phyloP scores from a whole-genome alignment of 306 rosid species.

The Glycyrrhiza uralensis region DNA sequence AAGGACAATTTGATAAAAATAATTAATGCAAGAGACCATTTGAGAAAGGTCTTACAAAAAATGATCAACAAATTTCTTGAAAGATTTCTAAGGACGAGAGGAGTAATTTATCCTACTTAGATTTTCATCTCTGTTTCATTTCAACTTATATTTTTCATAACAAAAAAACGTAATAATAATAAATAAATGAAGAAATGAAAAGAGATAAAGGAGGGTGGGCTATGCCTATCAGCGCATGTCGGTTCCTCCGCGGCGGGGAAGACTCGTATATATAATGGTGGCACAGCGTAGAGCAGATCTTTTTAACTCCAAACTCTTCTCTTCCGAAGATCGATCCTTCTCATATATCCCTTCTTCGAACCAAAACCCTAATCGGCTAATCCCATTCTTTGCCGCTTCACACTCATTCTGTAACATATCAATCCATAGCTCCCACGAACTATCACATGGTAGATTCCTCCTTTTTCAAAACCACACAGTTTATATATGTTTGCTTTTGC shows the following conservation, averaged over 20 bases:
- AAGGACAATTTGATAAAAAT: too few relatives aligned
- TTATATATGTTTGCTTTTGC: background rate
- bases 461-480: background rate
- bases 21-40: too few relatives aligned
- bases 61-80: too few relatives aligned
- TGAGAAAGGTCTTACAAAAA: too few relatives aligned
- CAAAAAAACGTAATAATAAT: too few relatives aligned
- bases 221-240: too few relatives aligned
- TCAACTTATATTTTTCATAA: too few relatives aligned
- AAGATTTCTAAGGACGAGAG: too few relatives aligned
- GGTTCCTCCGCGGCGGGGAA: slow-evolving; percentile 14
- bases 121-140: too few relatives aligned
- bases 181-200: background rate
- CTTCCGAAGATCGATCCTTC: slow-evolving; percentile 3
- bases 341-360: background rate
- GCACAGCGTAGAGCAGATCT: slow-evolving; percentile 11
- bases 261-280: slow-evolving; percentile 19
- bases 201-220: slow-evolving; percentile 5
- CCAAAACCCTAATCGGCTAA: slow-evolving; percentile 38
- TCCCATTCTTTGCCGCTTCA: background rate
- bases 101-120: too few relatives aligned
- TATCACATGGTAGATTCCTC: slow-evolving; percentile 36
- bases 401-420: background rate
- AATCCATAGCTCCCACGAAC: slow-evolving; percentile 23
- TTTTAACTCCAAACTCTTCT: background rate